Evolutionary conservation across 2,329 filamentous ascomycete genomes (phyloP).

Genomic region (Neopestalotiopsis sp.): DNA sequence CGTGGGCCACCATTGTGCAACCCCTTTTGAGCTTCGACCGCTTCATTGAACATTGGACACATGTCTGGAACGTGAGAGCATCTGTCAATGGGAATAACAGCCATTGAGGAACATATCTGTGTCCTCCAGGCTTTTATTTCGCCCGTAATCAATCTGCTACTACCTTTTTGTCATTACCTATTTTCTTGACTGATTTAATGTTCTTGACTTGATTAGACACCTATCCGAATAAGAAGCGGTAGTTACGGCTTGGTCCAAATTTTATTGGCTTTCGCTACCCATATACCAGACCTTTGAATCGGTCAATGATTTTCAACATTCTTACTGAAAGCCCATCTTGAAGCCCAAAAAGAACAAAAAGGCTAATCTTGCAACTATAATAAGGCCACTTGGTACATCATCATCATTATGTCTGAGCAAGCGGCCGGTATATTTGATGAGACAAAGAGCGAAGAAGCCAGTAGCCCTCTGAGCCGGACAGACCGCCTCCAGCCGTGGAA

Average conservation of each 20-base stretch:
- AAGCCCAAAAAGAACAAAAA: no score
- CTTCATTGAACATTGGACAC: not conserved
- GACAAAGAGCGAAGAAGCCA: not conserved
- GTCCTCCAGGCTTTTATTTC: not conserved
- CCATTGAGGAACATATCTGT: not conserved
- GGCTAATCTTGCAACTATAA: not conserved
- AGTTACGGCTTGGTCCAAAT: no score
- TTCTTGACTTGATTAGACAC: no score
- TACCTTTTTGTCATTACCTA: no score
- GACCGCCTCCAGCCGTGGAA: not conserved
- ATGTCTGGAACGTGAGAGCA: not conserved
- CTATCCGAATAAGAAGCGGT: no score
- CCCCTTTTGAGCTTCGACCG: not conserved
- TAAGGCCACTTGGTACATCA: no score
- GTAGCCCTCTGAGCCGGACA: not conserved
- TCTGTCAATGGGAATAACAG: not conserved
- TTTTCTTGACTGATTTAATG: no score
- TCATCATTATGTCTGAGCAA: not conserved
- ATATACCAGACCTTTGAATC: not conserved
- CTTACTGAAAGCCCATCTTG: not conserved
- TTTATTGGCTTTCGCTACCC: not conserved
- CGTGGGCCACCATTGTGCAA: not conserved
- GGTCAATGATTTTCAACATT: not conserved
- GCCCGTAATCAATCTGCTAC: not conserved
- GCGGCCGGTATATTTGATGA: not conserved